Conservation (phyloP, 2,329 filamentous ascomycete genomes). For the Cordyceps cateniannulata region DNA sequence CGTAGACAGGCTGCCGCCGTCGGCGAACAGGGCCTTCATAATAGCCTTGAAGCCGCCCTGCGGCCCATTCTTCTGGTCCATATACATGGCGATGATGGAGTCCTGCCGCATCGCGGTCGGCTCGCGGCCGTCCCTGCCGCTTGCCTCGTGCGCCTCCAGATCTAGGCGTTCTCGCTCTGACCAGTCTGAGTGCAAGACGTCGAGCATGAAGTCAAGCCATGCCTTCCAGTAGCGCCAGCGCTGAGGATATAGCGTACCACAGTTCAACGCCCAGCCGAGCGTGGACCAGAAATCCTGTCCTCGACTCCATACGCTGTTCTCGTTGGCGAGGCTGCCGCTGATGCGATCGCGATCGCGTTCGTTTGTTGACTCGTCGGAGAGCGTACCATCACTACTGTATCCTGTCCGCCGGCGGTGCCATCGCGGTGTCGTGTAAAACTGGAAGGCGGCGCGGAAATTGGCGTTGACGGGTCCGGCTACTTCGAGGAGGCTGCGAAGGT, state of each 20-base stretch:
- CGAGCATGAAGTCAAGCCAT: slow-evolving; percentile 75
- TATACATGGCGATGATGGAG: slow-evolving; percentile 57
- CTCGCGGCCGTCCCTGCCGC: slow-evolving; percentile 19
- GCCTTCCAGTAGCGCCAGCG: slow-evolving; percentile 77
- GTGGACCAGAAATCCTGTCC: slow-evolving; percentile 85
- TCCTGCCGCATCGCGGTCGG: slow-evolving; percentile 33
- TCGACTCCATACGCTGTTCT: slow-evolving; percentile 63
- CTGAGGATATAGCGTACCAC: slow-evolving; percentile 63
- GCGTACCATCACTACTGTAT: slow-evolving; percentile 36
- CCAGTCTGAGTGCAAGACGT: slow-evolving; percentile 69
- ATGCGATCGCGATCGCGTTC: slow-evolving; percentile 36
- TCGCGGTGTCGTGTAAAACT: slow-evolving; percentile 43
- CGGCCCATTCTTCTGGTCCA: slow-evolving; percentile 40
- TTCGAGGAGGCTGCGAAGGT: slow-evolving; percentile 61
- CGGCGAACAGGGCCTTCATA: slow-evolving; percentile 60
- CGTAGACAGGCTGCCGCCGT: slow-evolving; percentile 48
- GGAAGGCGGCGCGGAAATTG: slow-evolving; percentile 65
- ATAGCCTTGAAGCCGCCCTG: slow-evolving; percentile 46
- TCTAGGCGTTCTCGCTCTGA: slow-evolving; percentile 49
- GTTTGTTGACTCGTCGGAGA: slow-evolving; percentile 30
- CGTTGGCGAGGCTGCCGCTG: slow-evolving; percentile 52
- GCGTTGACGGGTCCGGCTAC: slow-evolving; percentile 64
- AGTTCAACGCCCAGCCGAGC: slow-evolving; percentile 90
- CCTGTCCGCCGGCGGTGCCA: slow-evolving; percentile 26
- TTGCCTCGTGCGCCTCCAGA: slow-evolving; percentile 22